Evolutionary conservation across 106 monocot genomes (phyloP).

Genomic region (Iris macrosiphon): DNA sequence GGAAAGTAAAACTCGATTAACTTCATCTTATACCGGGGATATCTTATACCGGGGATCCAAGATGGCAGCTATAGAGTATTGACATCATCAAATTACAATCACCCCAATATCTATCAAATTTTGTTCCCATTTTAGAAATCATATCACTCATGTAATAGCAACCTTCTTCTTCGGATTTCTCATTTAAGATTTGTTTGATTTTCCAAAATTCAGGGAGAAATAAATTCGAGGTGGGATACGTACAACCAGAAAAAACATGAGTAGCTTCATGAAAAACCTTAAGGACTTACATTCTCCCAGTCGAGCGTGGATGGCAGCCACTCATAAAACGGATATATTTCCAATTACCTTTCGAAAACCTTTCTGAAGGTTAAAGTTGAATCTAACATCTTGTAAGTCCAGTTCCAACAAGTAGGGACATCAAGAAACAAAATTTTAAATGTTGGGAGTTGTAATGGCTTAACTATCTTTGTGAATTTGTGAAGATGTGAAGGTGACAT

Average conservation of each 20-base stretch:
- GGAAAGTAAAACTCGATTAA: background rate
- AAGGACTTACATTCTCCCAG: slow-evolving; percentile 9
- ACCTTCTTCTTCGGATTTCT: too few species aligned
- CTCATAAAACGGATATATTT: background rate
- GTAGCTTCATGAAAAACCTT: slow-evolving; percentile 2
- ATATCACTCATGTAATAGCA: slow-evolving; percentile 6
- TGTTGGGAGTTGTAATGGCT: background rate
- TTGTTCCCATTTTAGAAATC: background rate
- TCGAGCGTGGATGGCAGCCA: background rate
- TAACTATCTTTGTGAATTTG: slow-evolving; percentile 16
- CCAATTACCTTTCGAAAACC: background rate
- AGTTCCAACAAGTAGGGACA: slow-evolving; percentile 15
- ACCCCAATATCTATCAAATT: background rate
- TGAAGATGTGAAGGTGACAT: background rate
- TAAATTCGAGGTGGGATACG: slow-evolving; percentile 4
- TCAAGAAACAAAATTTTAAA: slow-evolving; percentile 8
- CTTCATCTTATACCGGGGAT: background rate
- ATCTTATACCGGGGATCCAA: background rate
- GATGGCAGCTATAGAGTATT: background rate
- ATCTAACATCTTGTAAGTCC: slow-evolving; percentile 18
- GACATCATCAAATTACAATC: background rate
- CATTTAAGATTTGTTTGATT: slow-evolving; percentile 1
- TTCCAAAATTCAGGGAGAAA: slow-evolving; percentile 14
- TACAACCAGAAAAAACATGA: background rate
- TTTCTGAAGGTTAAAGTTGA: background rate